Conservation (phyloP, 306 rosid genomes). For the Datisca glomerata region DNA sequence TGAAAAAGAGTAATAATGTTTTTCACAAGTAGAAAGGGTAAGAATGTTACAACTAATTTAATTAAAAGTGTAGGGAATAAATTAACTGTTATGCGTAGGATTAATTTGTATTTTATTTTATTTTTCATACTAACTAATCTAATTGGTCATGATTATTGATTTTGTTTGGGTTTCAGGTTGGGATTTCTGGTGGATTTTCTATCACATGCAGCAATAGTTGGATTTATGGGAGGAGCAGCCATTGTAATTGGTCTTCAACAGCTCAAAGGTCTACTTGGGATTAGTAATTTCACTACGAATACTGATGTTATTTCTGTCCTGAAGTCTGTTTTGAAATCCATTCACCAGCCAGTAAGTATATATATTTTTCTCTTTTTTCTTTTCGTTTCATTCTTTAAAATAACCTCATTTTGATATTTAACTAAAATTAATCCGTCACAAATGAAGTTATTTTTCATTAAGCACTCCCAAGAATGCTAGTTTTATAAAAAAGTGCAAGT, state of each 20-base stretch:
- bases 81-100: too few relatives aligned
- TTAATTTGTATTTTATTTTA: neutral
- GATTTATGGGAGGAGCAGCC: constrained; percentile 97
- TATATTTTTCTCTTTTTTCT: too few relatives aligned
- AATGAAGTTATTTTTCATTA: too few relatives aligned
- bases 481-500: neutral
- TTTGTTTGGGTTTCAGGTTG: constrained; percentile 30
- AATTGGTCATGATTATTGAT: neutral
- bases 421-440: too few relatives aligned
- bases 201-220: constrained; percentile 91
- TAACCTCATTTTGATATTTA: too few relatives aligned
- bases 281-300: constrained; percentile 50
- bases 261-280: constrained; percentile 70
- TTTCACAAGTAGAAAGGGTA: too few relatives aligned
- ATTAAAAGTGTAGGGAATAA: too few relatives aligned
- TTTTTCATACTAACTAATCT: neutral
- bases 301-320: constrained; percentile 63
- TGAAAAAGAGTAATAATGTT: too few relatives aligned
- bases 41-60: too few relatives aligned
- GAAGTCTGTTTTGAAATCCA: constrained; percentile 35
- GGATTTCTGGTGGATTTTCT: constrained; percentile 90
- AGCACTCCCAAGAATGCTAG: too few relatives aligned
- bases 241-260: constrained; percentile 91
- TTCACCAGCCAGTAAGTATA: constrained; percentile 31
- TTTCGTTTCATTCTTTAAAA: constrained; percentile 1